Evolutionary conservation across 495 filamentous ascomycete genomes (phyloP).

Genomic region (Aspergillus sclerotiicarbonarius): DNA sequence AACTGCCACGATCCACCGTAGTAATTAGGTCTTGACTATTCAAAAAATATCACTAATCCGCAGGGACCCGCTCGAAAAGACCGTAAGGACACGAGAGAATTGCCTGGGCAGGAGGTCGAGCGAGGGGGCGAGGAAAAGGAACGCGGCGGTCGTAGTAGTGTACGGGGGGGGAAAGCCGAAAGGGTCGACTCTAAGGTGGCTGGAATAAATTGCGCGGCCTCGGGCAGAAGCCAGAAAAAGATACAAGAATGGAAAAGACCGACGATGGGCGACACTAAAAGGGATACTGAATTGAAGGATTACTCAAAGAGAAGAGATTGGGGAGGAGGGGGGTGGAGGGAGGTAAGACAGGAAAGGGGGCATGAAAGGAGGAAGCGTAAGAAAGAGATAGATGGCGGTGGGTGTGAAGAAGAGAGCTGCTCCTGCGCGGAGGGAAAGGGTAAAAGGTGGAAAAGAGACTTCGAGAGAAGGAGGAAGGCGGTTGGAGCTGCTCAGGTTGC

Average conservation of each 20-base stretch:
- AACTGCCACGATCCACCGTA: conserved; percentile 14
- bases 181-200: conserved; percentile 44
- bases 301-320: conserved; percentile 32
- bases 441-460: not conserved
- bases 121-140: conserved; percentile 28
- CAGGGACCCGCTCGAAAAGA: conserved; percentile 27
- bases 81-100: conserved; percentile 23
- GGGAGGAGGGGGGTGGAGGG: conserved; percentile 24
- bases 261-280: conserved; percentile 37
- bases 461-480: not conserved
- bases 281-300: conserved; percentile 32
- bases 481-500: conserved; percentile 12
- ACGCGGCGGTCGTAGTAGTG: conserved; percentile 24
- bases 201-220: conserved; percentile 48
- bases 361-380: conserved; percentile 16
- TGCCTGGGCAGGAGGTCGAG: conserved; percentile 26
- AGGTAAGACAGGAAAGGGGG: conserved; percentile 27
- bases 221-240: conserved; percentile 28
- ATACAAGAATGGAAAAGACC: conserved; percentile 30
- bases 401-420: conserved; percentile 13
- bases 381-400: conserved; percentile 19
- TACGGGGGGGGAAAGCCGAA: conserved; percentile 14
- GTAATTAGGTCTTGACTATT: conserved; percentile 18
- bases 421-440: conserved; percentile 8
- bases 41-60: conserved; percentile 25